phyloP scores from a whole-genome alignment of 805 yeast genomes.

The Kuraishia hungarica region DNA sequence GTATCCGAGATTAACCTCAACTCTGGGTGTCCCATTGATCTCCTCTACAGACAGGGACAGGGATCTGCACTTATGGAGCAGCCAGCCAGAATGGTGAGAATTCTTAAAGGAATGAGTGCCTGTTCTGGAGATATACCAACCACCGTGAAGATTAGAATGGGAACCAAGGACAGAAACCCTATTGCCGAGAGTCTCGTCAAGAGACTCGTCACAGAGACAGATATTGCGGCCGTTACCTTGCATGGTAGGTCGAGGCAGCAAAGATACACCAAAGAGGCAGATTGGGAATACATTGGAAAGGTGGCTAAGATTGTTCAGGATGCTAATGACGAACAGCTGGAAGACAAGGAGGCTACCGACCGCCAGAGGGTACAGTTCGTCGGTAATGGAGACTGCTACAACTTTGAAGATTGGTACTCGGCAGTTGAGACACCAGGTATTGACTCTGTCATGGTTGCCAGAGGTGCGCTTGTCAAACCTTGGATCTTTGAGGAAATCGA shows the following conservation, averaged over 20 bases:
- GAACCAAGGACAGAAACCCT: slow-evolving; percentile 76
- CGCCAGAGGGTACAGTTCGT: slow-evolving; percentile 66
- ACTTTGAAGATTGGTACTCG: slow-evolving; percentile 80
- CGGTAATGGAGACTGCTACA: slow-evolving; percentile 92
- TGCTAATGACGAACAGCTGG: slow-evolving; percentile 43
- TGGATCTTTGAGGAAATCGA: slow-evolving; percentile 98
- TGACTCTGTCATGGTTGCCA: slow-evolving; percentile 94
- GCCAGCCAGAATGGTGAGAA: slow-evolving; percentile 71
- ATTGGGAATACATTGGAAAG: slow-evolving; percentile 82
- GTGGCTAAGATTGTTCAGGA: slow-evolving; percentile 64
- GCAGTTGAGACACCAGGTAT: slow-evolving; percentile 59
- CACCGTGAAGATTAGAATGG: slow-evolving; percentile 88
- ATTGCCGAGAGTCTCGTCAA: slow-evolving; percentile 75
- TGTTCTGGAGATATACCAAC: slow-evolving; percentile 87
- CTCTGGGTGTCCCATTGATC: slow-evolving; percentile 96
- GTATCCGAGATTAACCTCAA: slow-evolving; percentile 85
- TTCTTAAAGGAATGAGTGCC: slow-evolving; percentile 82
- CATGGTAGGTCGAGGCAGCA: slow-evolving; percentile 98
- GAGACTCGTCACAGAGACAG: slow-evolving; percentile 67
- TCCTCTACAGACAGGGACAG: slow-evolving; percentile 89
- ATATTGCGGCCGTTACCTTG: slow-evolving; percentile 82
- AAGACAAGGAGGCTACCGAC: slow-evolving; percentile 51
- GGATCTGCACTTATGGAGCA: slow-evolving; percentile 91
- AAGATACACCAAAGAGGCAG: slow-evolving; percentile 83
- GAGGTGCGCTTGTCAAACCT: slow-evolving; percentile 97